Evolutionary conservation across 1,284 basidiomycete species (phyloP), one percentile per base, ranked within the genome.

Genomic region (Xerocomus amazonicus): DNA sequence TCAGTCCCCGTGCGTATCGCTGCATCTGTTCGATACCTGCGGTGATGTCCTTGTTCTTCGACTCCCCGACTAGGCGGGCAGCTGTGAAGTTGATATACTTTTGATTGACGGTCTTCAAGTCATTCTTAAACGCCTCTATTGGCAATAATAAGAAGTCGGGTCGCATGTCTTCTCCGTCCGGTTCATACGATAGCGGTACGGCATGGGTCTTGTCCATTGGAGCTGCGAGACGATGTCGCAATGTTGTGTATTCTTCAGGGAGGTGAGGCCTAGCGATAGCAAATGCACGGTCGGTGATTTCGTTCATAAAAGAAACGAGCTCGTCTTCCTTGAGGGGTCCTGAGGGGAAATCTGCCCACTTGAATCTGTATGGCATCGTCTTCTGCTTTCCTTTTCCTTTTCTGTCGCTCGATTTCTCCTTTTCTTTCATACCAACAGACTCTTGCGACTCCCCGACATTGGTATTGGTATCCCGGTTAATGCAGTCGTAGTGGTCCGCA

Each of bases 131-230:
- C 1, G 59, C 59, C 14, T 53, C 41, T 3, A 48, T 17, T 0
- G 58, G 56, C 14, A 60, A 23, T 7, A 60, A 8, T 9, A 60
- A 10, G 8, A 60, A 59, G 31, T 56, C 49, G 0, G 56, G 56
- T 9, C 54, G 14, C 52, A 53, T 59, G 36, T 59, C 52, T 12
- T 56, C 48, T 7, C 48, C 27, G 14, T 55, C 47, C 1, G 32
- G 28, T 14, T 55, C 57, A 4, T 59, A 59, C 1, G 51, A 50
- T 9, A 59, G 33, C 3, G 54, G 58, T 9, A 56, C 4, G 0
- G 52, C 50, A 9, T 49, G 48, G 9, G 41, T 4, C n/a, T 53
- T 49, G 37, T 56, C 47, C 16, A 29, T 1, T 6, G 47, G 51
- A 8, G 47, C 34, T 0, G 45, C 55, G 12, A 59, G 60, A 0